Evolutionary conservation across 257 asterid species (phyloP).

Genomic region (Euphrasia confusa): DNA sequence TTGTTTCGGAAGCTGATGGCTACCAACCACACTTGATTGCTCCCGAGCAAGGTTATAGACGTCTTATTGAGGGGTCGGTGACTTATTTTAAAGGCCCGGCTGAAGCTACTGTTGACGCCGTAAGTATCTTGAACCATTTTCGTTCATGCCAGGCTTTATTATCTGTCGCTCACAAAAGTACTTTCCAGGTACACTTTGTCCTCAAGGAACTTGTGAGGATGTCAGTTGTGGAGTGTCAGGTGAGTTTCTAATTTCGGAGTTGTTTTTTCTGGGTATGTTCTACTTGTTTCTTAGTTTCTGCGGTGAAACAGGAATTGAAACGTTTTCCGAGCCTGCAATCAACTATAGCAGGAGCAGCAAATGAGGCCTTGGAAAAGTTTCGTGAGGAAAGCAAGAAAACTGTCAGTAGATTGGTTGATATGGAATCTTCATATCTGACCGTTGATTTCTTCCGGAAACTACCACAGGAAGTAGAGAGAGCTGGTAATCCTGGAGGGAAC

Average conservation of each 20-base stretch:
- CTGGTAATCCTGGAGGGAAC: not conserved
- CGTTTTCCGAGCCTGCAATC: not conserved
- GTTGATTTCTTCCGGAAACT: constrained; percentile 7
- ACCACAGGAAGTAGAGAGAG: constrained; percentile 1
- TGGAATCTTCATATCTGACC: constrained; percentile 5
- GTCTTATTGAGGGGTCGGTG: constrained; percentile 11
- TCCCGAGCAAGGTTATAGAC: constrained; percentile 3
- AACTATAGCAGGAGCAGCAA: constrained; percentile 4
- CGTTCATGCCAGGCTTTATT: not conserved
- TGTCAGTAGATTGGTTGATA: constrained; percentile 4
- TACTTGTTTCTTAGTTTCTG: not conserved
- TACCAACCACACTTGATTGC: constrained; percentile 59
- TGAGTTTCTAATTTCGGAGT: not conserved
- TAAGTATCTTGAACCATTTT: not conserved
- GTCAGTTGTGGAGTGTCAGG: constrained; percentile 11
- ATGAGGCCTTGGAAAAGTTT: constrained; percentile 5
- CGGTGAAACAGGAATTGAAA: not conserved
- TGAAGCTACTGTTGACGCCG: constrained; percentile 3
- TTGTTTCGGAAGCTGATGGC: constrained; percentile 97
- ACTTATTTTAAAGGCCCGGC: constrained; percentile 1
- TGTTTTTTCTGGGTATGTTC: not conserved
- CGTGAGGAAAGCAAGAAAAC: constrained; percentile 8
- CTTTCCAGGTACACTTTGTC: constrained; percentile 5
- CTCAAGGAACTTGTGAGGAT: constrained; percentile 11
- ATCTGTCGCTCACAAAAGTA: not conserved